phyloP scores from a whole-genome alignment of 2,329 filamentous ascomycete genomes.

The Curvularia eragrostidis region DNA sequence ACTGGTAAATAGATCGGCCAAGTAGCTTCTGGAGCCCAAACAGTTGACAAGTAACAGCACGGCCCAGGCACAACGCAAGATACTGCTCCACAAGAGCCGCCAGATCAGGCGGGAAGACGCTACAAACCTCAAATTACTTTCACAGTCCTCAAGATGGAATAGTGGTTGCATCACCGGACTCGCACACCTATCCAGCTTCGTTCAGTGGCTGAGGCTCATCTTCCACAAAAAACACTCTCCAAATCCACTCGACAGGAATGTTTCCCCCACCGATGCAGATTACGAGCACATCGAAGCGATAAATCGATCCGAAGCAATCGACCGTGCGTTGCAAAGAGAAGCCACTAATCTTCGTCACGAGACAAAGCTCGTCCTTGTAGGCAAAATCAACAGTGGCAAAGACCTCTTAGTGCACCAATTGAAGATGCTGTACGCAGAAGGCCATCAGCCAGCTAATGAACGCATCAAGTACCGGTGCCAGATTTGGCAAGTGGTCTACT shows the following conservation, averaged over 20 bases:
- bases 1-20: slow-evolving; percentile 30
- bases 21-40: not conserved
- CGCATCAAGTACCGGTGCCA: slow-evolving; percentile 36
- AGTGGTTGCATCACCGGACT: slow-evolving; percentile 38
- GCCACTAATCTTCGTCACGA: slow-evolving; percentile 42
- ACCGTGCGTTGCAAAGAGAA: slow-evolving; percentile 44
- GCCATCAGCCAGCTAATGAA: slow-evolving; percentile 41
- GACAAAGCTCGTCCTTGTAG: slow-evolving; percentile 45
- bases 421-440: slow-evolving; percentile 45
- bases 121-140: slow-evolving; percentile 38
- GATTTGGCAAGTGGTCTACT: slow-evolving; percentile 39
- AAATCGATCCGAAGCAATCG: slow-evolving; percentile 46
- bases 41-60: slow-evolving; percentile 38
- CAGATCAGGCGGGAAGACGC: slow-evolving; percentile 45
- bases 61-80: slow-evolving; percentile 48
- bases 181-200: slow-evolving; percentile 41
- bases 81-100: slow-evolving; percentile 46
- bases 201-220: slow-evolving; percentile 43
- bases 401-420: slow-evolving; percentile 48
- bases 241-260: slow-evolving; percentile 20
- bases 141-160: slow-evolving; percentile 40
- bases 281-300: slow-evolving; percentile 42
- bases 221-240: slow-evolving; percentile 39
- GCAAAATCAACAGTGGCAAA: slow-evolving; percentile 40
- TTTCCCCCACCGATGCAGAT: slow-evolving; percentile 39